Evolutionary conservation across 371 early-diverging fungal genomes (phyloP).

Genomic region (Apophysomyces trapeziformis): DNA sequence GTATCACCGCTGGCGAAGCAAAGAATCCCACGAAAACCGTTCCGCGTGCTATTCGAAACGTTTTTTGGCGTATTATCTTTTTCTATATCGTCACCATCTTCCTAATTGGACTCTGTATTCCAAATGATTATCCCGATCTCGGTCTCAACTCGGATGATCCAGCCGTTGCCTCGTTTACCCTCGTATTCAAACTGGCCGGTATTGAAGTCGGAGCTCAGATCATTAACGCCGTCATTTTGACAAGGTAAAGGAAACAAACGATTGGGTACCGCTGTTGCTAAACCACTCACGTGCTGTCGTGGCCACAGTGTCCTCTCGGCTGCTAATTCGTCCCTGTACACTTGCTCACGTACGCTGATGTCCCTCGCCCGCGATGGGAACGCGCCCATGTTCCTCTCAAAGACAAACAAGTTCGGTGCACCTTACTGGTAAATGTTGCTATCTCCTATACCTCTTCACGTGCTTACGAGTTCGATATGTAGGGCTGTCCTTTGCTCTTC

Average conservation of each 20-base stretch:
- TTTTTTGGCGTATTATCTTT: constrained; percentile 74
- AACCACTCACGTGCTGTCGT: neutral
- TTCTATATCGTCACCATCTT: constrained; percentile 75
- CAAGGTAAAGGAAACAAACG: constrained; percentile 21
- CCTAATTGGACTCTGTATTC: constrained; percentile 65
- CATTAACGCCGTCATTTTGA: constrained; percentile 75
- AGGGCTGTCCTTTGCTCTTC: constrained; percentile 55
- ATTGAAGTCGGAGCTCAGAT: constrained; percentile 64
- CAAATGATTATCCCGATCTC: constrained; percentile 55
- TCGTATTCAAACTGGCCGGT: constrained; percentile 69
- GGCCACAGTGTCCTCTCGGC: constrained; percentile 62
- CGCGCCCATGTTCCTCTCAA: constrained; percentile 55
- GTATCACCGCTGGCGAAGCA: constrained; percentile 67
- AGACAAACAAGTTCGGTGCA: constrained; percentile 54
- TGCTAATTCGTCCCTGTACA: constrained; percentile 70
- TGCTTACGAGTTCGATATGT: neutral
- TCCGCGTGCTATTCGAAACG: constrained; percentile 70
- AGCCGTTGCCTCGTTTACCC: constrained; percentile 64
- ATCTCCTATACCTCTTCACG: too few relatives aligned
- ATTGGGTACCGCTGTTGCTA: neutral
- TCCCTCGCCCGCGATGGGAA: constrained; percentile 63
- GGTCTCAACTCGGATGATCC: constrained; percentile 38
- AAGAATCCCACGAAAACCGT: constrained; percentile 69
- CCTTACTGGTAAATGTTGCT: constrained; percentile 36
- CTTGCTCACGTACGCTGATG: constrained; percentile 64